A percentile compares a stretch with the other conserved stretches of the same genome.
Conservation (phyloP, 768 basidiomycete species). For the Hydnum rufescens region DNA sequence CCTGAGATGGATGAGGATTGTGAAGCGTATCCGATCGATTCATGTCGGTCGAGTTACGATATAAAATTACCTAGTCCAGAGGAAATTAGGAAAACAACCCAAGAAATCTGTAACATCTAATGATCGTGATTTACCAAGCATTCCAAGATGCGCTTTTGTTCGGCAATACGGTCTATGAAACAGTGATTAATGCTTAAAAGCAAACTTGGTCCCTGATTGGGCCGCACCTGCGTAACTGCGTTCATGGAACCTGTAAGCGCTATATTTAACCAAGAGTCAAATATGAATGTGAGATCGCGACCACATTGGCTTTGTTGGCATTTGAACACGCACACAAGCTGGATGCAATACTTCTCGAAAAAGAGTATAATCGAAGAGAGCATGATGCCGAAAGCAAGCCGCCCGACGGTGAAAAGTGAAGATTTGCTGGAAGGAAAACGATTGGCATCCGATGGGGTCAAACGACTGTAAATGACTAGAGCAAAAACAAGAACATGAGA, state of each 20-base stretch:
- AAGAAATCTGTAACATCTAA: no score
- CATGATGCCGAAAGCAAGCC: slow-evolving; percentile 53
- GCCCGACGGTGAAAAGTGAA: slow-evolving; percentile 35
- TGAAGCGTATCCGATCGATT: slow-evolving; percentile 44
- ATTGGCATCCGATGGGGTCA: slow-evolving; percentile 11
- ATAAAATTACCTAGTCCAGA: slow-evolving; percentile 37
- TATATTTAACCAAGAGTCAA: background rate
- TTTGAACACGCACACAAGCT: slow-evolving; percentile 34
- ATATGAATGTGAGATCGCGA: no score
- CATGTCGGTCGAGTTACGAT: slow-evolving; percentile 57
- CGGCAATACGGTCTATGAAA: slow-evolving; percentile 68
- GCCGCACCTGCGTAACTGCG: slow-evolving; percentile 33
- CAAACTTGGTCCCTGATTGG: no score
- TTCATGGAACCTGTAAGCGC: slow-evolving; percentile 23
- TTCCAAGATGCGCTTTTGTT: slow-evolving; percentile 62
- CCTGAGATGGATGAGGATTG: slow-evolving; percentile 8
- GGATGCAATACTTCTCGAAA: slow-evolving; percentile 71
- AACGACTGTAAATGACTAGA: background rate
- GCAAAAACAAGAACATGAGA: background rate
- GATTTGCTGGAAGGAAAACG: slow-evolving; percentile 4
- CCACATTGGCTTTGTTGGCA: no score
- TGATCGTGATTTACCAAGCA: slow-evolving; percentile 26
- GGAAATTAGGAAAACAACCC: background rate
- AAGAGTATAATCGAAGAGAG: slow-evolving; percentile 50
- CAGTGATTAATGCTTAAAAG: no score